Evolutionary conservation across 306 rosid species (phyloP), one percentile per base, ranked within the genome.

Genomic region (peach (Prunus persica)): DNA sequence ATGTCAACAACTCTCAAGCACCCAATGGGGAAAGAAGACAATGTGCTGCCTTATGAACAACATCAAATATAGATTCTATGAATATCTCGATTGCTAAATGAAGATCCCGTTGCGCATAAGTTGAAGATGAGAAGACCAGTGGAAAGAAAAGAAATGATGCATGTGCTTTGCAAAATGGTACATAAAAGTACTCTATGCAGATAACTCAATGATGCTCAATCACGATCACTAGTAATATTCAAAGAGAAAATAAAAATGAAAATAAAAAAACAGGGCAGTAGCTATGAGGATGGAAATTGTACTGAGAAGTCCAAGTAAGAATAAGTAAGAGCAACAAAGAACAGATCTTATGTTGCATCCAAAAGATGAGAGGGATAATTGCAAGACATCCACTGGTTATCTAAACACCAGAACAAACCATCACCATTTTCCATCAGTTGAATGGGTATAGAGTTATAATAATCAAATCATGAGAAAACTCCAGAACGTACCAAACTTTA

Each of bases 401-500:
- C 49, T 32, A 30, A 15, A 11, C 50, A 65, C 69, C 69, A 65
- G 15, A 13, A 10, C 51, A 47, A 47, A 47, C 51, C 51, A 10
- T 9, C 11, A 47, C 51, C 3, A 10, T 9, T 47, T 11, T 47
- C 13, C 0, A 9, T 47, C 3, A 47, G 51, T 52, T 14, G 22
- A 52, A 52, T 52, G 14, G 6, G 8, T 52, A 5, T 52, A 18
- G 20, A 5, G 20, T 5, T 4, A 24, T 34, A 63, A 66, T 22
- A 32, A 55, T 71, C 32, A 67, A 25, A 15, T 3, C 6, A 52
- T 9, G 28, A 56, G 54, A 20, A 70, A 69, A 63, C 41, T 81
- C 56, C 69, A 76, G 72, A 55, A 34, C 86, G 82, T 95, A 95
- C 98, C 96, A 63, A 71, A 86, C 77, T 78, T 90, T 89, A 22